A percentile compares a stretch with the other conserved stretches of the same genome.
These are phyloP conservation scores for Phoma sp. DNA, from an alignment of 2,329 filamentous ascomycete genomes.

Conservation along the genomic window DNA sequence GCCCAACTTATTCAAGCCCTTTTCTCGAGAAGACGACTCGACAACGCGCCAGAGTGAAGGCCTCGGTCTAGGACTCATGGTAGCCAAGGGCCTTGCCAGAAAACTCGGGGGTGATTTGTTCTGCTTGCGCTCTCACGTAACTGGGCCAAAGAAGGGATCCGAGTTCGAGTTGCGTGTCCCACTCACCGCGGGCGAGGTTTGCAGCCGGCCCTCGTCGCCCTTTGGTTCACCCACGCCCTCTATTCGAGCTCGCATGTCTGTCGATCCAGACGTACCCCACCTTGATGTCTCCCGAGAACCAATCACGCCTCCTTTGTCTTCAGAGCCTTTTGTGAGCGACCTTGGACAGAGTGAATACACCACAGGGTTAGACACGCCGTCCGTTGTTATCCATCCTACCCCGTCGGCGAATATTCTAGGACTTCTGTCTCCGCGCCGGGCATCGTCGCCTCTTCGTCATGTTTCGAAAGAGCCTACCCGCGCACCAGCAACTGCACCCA, in stretches of 20 bases:
- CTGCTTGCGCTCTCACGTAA: slow-evolving; percentile 67
- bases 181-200: slow-evolving; percentile 58
- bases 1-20: slow-evolving; percentile 72
- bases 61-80: slow-evolving; percentile 70
- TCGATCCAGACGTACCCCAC: slow-evolving; percentile 35
- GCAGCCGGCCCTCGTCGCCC: slow-evolving; percentile 59
- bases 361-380: slow-evolving; percentile 14
- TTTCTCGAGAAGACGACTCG: slow-evolving; percentile 72
- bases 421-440: slow-evolving; percentile 38
- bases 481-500: slow-evolving; percentile 20
- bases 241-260: slow-evolving; percentile 36
- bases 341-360: slow-evolving; percentile 17
- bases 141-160: slow-evolving; percentile 66
- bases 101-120: slow-evolving; percentile 73
- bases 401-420: slow-evolving; percentile 19
- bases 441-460: slow-evolving; percentile 36
- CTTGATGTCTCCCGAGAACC: slow-evolving; percentile 27
- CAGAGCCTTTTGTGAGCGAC: slow-evolving; percentile 29
- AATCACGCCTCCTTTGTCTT: slow-evolving; percentile 38
- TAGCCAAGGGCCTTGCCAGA: slow-evolving; percentile 73
- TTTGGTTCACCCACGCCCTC: slow-evolving; percentile 54
- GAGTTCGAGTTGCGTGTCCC: slow-evolving; percentile 74
- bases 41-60: slow-evolving; percentile 72
- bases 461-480: slow-evolving; percentile 36
- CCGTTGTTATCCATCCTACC: slow-evolving; percentile 19